phyloP scores from a whole-genome alignment of 345 rosid genomes.

The Syzygium jambos region DNA sequence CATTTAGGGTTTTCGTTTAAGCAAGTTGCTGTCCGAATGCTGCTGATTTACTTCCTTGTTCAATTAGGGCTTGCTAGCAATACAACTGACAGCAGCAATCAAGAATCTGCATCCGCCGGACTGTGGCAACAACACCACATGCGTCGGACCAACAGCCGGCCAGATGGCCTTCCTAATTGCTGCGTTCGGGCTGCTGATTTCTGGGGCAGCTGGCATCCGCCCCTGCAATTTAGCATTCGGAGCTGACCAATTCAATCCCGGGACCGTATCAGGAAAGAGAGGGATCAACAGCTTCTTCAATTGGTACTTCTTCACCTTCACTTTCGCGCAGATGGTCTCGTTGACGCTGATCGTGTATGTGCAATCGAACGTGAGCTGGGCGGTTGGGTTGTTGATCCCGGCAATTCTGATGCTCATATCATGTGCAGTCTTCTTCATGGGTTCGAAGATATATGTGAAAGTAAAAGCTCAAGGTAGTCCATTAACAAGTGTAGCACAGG shows the following conservation, averaged over 20 bases:
- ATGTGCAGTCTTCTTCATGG: conserved; percentile 13
- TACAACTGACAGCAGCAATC: conserved; percentile 57
- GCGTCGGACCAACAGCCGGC: conserved; percentile 7
- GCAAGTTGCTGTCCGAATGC: not conserved
- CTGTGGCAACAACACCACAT: conserved; percentile 24
- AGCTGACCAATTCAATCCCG: conserved; percentile 21
- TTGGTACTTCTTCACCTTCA: conserved; percentile 24
- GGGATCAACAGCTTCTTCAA: conserved; percentile 27
- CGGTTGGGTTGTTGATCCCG: conserved; percentile 12
- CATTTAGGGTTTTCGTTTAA: not conserved
- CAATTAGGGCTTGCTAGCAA: conserved; percentile 41
- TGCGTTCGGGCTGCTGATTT: conserved; percentile 6
- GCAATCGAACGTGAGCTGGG: conserved; percentile 24
- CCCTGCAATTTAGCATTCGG: conserved; percentile 23
- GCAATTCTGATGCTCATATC: conserved; percentile 13
- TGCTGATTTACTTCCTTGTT: not conserved
- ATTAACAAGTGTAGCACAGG: conserved; percentile 40
- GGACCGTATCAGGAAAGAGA: conserved; percentile 10
- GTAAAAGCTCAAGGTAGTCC: conserved; percentile 49
- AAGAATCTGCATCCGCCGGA: conserved; percentile 39
- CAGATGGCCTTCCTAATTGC: conserved; percentile 13
- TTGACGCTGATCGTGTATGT: conserved; percentile 19
- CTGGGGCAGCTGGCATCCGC: conserved; percentile 18
- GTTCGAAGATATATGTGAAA: conserved; percentile 14
- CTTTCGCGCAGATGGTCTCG: conserved; percentile 12